Percentiles rank a stretch among this genome's conserved stretches.
phyloP scores from a whole-genome alignment of 192 early-diverging fungal genomes.

The Coemansia interrupta region DNA sequence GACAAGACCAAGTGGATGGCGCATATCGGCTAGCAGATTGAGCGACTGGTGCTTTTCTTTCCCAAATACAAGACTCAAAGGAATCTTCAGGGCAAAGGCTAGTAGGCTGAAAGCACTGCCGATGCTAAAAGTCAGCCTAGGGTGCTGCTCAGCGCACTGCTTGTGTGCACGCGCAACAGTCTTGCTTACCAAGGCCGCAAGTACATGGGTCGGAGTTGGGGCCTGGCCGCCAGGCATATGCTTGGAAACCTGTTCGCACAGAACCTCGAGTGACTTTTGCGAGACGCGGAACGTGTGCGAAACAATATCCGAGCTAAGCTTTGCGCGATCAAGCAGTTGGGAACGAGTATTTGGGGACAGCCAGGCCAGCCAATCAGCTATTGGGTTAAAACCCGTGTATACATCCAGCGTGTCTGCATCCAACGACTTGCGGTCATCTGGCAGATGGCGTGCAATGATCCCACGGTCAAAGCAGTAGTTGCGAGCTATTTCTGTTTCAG shows the following conservation, averaged over 20 bases:
- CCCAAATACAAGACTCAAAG: constrained; percentile 4
- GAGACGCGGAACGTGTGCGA: constrained; percentile 40
- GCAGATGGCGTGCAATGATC: constrained; percentile 29
- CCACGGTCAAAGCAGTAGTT: constrained; percentile 36
- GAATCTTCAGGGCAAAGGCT: not conserved
- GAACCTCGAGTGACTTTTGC: constrained; percentile 4
- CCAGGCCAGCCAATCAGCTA: constrained; percentile 48
- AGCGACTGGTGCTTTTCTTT: constrained; percentile 26
- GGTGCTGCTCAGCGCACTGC: constrained; percentile 10
- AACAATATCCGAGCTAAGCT: constrained; percentile 19
- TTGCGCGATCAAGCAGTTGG: constrained; percentile 24
- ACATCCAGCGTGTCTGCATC: constrained; percentile 14
- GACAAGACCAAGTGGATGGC: constrained; percentile 23
- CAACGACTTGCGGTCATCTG: constrained; percentile 23
- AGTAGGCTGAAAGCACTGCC: no score
- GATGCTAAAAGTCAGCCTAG: no score
- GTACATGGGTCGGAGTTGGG: constrained; percentile 15
- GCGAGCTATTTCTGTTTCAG: not conserved
- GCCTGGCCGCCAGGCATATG: not conserved
- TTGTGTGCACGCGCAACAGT: constrained; percentile 35
- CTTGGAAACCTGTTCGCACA: constrained; percentile 15
- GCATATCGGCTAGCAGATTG: constrained; percentile 35
- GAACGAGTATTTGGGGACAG: constrained; percentile 40
- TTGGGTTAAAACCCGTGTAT: constrained; percentile 24
- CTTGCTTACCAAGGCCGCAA: constrained; percentile 41